Evolutionary conservation across 768 basidiomycete species (phyloP).

Genomic region (Daedaleopsis sinensis): DNA sequence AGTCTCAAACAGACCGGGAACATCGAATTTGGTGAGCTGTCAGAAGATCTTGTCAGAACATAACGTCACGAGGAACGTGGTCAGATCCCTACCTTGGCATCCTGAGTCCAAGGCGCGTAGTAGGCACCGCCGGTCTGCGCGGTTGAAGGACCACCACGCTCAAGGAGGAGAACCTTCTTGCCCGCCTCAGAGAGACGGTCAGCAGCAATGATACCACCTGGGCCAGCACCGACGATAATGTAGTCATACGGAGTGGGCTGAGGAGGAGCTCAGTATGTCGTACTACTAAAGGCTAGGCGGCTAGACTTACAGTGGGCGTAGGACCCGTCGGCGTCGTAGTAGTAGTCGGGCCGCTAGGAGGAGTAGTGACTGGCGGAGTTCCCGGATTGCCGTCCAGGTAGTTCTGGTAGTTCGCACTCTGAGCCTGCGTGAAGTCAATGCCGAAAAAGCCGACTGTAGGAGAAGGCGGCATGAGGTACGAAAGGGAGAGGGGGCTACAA

Average conservation of each 20-base stretch:
- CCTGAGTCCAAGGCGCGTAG: slow-evolving; percentile 50
- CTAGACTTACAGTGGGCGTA: slow-evolving; percentile 31
- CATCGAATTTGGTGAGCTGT: slow-evolving; percentile 66
- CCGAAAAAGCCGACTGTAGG: slow-evolving; percentile 61
- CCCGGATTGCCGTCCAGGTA: slow-evolving; percentile 54
- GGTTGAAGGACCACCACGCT: slow-evolving; percentile 66
- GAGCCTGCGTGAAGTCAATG: slow-evolving; percentile 50
- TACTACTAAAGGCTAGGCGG: not conserved
- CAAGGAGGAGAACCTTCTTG: slow-evolving; percentile 64
- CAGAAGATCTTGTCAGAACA: slow-evolving; percentile 2
- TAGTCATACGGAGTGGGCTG: slow-evolving; percentile 54
- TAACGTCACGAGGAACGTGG: not conserved
- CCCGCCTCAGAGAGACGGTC: slow-evolving; percentile 63
- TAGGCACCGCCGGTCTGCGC: slow-evolving; percentile 61
- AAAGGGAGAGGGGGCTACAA: not conserved
- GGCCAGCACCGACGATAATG: slow-evolving; percentile 57
- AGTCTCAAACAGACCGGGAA: slow-evolving; percentile 66
- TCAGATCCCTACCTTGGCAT: slow-evolving; percentile 42
- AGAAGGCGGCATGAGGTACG: not conserved
- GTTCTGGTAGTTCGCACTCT: slow-evolving; percentile 46
- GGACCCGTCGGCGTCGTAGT: slow-evolving; percentile 39
- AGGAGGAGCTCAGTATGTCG: not conserved
- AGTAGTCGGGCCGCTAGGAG: slow-evolving; percentile 32
- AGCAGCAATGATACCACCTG: slow-evolving; percentile 60
- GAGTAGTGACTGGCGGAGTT: slow-evolving; percentile 31